Percentiles rank a stretch among this genome's conserved stretches.
Conservation (phyloP, 257 asterid genomes). For the Parsonsia alboflavescens region DNA sequence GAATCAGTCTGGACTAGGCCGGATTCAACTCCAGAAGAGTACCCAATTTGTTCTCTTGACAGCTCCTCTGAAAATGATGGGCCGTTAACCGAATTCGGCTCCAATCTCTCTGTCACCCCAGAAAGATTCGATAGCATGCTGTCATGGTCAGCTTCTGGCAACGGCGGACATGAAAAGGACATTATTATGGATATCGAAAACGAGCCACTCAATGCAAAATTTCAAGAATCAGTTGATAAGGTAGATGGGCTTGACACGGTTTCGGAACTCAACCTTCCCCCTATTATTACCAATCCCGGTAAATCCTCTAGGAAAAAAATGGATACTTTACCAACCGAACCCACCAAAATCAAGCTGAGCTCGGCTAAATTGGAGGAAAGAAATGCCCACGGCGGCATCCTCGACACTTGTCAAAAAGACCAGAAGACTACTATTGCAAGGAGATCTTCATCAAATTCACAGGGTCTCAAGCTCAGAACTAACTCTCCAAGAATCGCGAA, state of each 20-base stretch:
- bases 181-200: slow-evolving; percentile 14
- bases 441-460: slow-evolving; percentile 24
- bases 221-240: slow-evolving; percentile 6
- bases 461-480: slow-evolving; percentile 49
- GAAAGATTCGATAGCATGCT: slow-evolving; percentile 24
- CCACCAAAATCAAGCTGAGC: slow-evolving; percentile 21
- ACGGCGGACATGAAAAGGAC: slow-evolving; percentile 27
- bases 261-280: slow-evolving; percentile 36
- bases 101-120: slow-evolving; percentile 17
- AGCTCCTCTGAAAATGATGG: slow-evolving; percentile 33
- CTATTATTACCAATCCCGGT: slow-evolving; percentile 38
- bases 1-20: slow-evolving; percentile 32
- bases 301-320: neutral
- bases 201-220: slow-evolving; percentile 8
- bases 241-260: slow-evolving; percentile 1
- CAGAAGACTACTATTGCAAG: slow-evolving; percentile 17
- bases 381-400: slow-evolving; percentile 18
- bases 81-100: slow-evolving; percentile 25
- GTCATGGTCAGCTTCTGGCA: slow-evolving; percentile 28
- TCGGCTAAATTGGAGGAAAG: slow-evolving; percentile 29
- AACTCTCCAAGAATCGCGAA: slow-evolving; percentile 41
- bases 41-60: slow-evolving; percentile 15
- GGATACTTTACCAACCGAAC: neutral
- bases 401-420: slow-evolving; percentile 3
- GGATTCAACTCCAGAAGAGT: slow-evolving; percentile 16